Percentiles rank a stretch among this genome's conserved stretches.
Evolutionary conservation across 2,329 filamentous ascomycete genomes (phyloP).

Genomic region (Hymenoscyphus salicellus): DNA sequence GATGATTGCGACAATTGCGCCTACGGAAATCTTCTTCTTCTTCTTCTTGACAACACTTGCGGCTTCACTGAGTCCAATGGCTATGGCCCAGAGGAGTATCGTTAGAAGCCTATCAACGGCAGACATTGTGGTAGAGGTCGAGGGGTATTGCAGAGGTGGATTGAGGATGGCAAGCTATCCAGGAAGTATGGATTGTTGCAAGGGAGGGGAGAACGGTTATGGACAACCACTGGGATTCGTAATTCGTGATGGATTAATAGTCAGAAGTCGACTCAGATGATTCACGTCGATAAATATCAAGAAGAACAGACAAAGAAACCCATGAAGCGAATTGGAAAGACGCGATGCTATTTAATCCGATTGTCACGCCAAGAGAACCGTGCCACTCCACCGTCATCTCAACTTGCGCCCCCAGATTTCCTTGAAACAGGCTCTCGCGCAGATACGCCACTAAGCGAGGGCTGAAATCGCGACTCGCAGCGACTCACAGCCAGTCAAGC

Average conservation of each 20-base stretch:
- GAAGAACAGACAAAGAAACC: background rate
- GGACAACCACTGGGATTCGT: background rate
- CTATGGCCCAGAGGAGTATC: conserved; percentile 5
- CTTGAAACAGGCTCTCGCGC: background rate
- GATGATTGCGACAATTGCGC: background rate
- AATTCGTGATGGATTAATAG: background rate
- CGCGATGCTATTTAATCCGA: background rate
- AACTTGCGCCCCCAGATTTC: background rate
- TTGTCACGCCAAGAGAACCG: background rate
- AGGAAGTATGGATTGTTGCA: background rate
- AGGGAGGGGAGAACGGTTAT: background rate
- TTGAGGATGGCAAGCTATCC: background rate
- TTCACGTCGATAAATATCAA: background rate
- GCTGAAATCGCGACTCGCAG: background rate
- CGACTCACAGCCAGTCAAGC: background rate
- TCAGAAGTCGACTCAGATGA: background rate
- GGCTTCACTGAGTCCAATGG: background rate
- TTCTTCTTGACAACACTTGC: background rate
- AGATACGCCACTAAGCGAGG: background rate
- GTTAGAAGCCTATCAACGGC: conserved; percentile 3
- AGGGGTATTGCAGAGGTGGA: background rate
- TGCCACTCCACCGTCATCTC: background rate
- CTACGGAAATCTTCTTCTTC: background rate
- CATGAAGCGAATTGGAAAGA: background rate
- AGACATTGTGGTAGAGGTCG: background rate